Conservation (phyloP, 2,329 filamentous ascomycete genomes). For the Paracorniculantispora psalliotae region DNA sequence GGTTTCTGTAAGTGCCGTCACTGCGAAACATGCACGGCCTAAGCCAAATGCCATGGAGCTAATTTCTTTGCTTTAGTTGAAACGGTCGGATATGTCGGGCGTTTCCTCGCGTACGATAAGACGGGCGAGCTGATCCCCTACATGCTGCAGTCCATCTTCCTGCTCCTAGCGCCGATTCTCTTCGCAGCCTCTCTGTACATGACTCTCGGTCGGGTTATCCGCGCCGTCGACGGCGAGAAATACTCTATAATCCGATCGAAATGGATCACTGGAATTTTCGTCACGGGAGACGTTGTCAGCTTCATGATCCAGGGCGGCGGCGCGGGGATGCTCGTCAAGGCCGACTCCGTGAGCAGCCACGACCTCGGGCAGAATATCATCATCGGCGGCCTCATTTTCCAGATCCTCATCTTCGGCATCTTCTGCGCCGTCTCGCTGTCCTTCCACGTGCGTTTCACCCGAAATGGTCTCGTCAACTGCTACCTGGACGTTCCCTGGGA, state of each 20-base stretch:
- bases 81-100: constrained; percentile 34
- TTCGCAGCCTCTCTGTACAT: constrained; percentile 44
- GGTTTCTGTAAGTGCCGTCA: constrained; percentile 35
- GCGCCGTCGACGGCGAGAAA: constrained; percentile 20
- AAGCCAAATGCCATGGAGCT: background rate
- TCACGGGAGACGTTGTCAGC: constrained; percentile 26
- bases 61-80: constrained; percentile 22
- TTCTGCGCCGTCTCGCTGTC: constrained; percentile 43
- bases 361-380: constrained; percentile 43
- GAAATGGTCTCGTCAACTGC: background rate
- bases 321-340: constrained; percentile 24
- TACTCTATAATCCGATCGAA: constrained; percentile 19
- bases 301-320: constrained; percentile 27
- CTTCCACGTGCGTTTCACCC: constrained; percentile 33
- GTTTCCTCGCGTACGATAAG: constrained; percentile 31
- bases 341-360: constrained; percentile 18
- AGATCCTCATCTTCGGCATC: constrained; percentile 48
- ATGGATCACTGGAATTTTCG: constrained; percentile 29
- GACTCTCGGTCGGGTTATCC: constrained; percentile 36
- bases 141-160: constrained; percentile 34
- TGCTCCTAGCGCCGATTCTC: constrained; percentile 39
- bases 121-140: constrained; percentile 33
- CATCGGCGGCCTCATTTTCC: constrained; percentile 49
- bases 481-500: constrained; percentile 26
- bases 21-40: too few species aligned